Percentiles rank a stretch among this genome's conserved stretches.
phyloP scores from a whole-genome alignment of 352 stramenopile genomes.

The Pythium brachiatum region DNA sequence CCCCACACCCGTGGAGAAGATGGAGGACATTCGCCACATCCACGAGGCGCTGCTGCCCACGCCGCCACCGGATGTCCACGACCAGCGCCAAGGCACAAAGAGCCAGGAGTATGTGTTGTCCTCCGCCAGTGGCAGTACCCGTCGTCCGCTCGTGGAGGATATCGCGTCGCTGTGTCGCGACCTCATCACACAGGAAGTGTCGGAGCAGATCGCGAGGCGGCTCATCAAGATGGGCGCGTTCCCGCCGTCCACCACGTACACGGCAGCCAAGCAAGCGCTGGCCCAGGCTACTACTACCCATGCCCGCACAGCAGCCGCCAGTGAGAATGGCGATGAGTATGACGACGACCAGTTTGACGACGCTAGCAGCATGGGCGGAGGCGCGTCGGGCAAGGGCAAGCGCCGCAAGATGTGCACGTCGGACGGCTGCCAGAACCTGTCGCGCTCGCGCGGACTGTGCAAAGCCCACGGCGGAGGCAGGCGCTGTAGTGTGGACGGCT shows the following conservation, averaged over 20 bases:
- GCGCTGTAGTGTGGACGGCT: conserved; percentile 77
- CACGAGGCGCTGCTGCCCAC: conserved; percentile 75
- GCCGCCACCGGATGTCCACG: conserved; percentile 53
- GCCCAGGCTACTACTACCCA: neutral
- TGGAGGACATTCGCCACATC: conserved; percentile 67
- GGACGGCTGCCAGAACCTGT: conserved; percentile 75
- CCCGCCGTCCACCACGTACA: conserved; percentile 1
- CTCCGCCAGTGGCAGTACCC: conserved; percentile 27
- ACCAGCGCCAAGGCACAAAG: conserved; percentile 61
- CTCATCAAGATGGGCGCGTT: conserved; percentile 24
- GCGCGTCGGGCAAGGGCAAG: conserved; percentile 49
- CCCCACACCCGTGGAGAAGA: conserved; percentile 68
- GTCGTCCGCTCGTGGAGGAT: conserved; percentile 64
- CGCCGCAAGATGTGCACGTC: conserved; percentile 80
- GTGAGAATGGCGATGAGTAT: conserved; percentile 19
- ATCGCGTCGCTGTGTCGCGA: conserved; percentile 78
- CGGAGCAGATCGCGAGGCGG: conserved; percentile 18
- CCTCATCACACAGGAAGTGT: conserved; percentile 66
- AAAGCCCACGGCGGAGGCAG: conserved; percentile 74
- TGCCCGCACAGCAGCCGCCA: neutral
- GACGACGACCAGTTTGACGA: conserved; percentile 28
- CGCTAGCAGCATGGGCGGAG: conserved; percentile 19
- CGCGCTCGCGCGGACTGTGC: conserved; percentile 71
- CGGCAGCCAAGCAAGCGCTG: conserved; percentile 1
- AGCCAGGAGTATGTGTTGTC: conserved; percentile 54